These are phyloP conservation scores for Zea luxurians DNA, from an alignment of 176 grass and related monocot species.

Conservation along the genomic window DNA sequence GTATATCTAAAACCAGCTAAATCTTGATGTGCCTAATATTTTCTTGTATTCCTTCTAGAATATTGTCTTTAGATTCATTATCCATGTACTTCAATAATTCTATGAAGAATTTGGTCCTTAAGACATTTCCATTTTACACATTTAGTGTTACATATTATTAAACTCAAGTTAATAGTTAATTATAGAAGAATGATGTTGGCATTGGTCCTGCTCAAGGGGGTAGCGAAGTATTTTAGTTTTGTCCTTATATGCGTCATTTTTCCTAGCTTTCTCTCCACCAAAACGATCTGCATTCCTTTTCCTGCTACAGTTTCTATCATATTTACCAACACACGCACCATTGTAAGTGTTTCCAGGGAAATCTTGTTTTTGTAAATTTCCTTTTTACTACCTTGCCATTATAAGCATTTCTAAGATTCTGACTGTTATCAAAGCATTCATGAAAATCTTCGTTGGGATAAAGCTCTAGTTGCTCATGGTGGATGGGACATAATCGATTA, in stretches of 20 bases:
- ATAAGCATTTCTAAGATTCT: constrained; percentile 18
- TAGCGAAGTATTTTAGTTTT: constrained; percentile 22
- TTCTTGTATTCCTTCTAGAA: too few relatives aligned
- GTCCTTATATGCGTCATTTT: constrained; percentile 5
- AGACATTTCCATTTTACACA: too few relatives aligned
- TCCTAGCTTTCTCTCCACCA: constrained; percentile 14
- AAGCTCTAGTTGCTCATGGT: constrained; percentile 27
- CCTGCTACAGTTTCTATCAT: not conserved
- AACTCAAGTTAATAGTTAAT: too few relatives aligned
- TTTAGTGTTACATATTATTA: too few relatives aligned
- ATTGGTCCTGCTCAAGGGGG: not conserved
- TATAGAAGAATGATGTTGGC: not conserved
- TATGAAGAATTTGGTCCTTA: too few relatives aligned
- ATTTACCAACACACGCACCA: too few relatives aligned
- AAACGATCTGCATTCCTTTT: constrained; percentile 32
- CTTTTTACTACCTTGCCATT: not conserved
- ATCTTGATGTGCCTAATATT: too few relatives aligned
- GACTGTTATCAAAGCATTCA: not conserved
- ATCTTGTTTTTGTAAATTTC: too few relatives aligned
- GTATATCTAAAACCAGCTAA: too few relatives aligned
- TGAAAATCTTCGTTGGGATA: constrained; percentile 9
- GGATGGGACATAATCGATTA: not conserved
- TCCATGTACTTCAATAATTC: too few relatives aligned
- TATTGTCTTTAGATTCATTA: too few relatives aligned
- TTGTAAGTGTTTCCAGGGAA: too few relatives aligned